Percentiles rank a stretch among this genome's conserved stretches.
Evolutionary conservation across 345 rosid species (phyloP).

Genomic region (Ricinus communis): DNA sequence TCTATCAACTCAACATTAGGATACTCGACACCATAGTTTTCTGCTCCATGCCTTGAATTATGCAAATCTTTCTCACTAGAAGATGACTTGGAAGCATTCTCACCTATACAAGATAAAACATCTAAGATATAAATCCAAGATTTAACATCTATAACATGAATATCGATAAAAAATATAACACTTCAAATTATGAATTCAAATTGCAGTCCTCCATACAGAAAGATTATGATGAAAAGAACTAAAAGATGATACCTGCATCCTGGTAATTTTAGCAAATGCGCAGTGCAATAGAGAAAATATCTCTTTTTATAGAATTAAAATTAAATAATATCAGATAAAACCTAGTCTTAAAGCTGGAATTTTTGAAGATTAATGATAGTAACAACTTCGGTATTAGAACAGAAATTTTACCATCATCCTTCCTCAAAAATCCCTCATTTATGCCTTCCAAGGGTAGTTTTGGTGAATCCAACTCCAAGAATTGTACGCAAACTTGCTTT

Average conservation of each 20-base stretch:
- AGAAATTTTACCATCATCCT: slow-evolving; percentile 50
- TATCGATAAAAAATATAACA: background rate
- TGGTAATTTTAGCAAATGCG: background rate
- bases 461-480: slow-evolving; percentile 67
- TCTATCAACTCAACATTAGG: slow-evolving; percentile 31
- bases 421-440: slow-evolving; percentile 36
- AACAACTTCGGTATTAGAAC: slow-evolving; percentile 1
- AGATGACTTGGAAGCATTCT: slow-evolving; percentile 37
- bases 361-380: background rate
- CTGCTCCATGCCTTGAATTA: slow-evolving; percentile 46
- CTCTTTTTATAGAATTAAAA: background rate
- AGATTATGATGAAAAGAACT: slow-evolving; percentile 6
- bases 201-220: background rate
- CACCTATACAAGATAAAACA: slow-evolving; percentile 36
- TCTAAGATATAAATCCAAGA: slow-evolving; percentile 6
- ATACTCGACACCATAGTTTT: slow-evolving; percentile 44
- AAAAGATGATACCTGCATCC: background rate
- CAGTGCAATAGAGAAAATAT: background rate
- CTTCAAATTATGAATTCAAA: slow-evolving; percentile 5
- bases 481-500: slow-evolving; percentile 34
- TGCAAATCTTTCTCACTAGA: slow-evolving; percentile 42
- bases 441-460: slow-evolving; percentile 34
- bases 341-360: background rate
- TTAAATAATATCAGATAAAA: background rate
- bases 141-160: background rate